phyloP scores from a whole-genome alignment of 495 filamentous ascomycete species.

The Penicillium manginii region DNA sequence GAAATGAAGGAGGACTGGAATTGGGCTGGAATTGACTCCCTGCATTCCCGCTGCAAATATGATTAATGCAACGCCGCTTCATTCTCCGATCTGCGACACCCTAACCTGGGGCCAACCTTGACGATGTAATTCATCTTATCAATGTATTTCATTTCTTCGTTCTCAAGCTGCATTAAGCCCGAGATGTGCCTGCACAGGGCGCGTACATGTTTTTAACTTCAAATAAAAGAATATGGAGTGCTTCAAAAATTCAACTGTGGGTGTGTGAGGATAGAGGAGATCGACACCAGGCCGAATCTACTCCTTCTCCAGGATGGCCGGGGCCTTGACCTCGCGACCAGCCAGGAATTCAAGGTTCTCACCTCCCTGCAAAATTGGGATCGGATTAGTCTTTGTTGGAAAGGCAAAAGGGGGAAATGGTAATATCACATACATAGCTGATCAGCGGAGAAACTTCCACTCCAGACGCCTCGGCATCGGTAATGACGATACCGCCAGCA shows the following conservation, averaged over 20 bases:
- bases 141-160: conserved; percentile 32
- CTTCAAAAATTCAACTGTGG: not conserved
- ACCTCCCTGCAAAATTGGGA: conserved; percentile 63
- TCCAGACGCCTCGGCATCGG: conserved; percentile 67
- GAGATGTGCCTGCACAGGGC: conserved; percentile 8
- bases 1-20: not conserved
- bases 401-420: not conserved
- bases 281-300: conserved; percentile 24
- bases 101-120: not conserved
- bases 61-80: conserved; percentile 16
- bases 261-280: not conserved
- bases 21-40: conserved; percentile 2
- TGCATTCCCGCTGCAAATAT: conserved; percentile 17
- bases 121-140: conserved; percentile 5
- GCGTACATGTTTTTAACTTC: not conserved
- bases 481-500: conserved; percentile 76
- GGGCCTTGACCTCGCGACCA: conserved; percentile 74
- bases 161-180: conserved; percentile 6
- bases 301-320: conserved; percentile 74
- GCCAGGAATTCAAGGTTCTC: conserved; percentile 83
- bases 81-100: conserved; percentile 20
- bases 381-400: conserved; percentile 32
- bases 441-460: conserved; percentile 92
- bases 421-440: conserved; percentile 79
- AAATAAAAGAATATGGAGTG: conserved; percentile 6